Conservation (phyloP, 768 basidiomycete genomes). For the Tylopilus cervinicoccineus region DNA sequence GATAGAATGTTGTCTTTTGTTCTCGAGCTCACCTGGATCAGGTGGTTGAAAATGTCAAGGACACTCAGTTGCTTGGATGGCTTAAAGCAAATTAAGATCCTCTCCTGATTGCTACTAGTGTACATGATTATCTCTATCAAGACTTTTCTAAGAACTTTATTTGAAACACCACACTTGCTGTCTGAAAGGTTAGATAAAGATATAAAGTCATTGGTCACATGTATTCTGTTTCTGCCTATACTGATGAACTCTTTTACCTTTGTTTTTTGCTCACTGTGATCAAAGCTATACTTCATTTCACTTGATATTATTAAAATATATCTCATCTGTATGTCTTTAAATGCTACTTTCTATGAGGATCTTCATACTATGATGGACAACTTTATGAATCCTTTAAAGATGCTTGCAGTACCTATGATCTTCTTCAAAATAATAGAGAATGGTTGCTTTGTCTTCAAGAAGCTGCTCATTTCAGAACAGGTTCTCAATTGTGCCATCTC, state of each 20-base stretch:
- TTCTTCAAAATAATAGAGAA: conserved; percentile 47
- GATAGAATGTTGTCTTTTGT: too few species aligned
- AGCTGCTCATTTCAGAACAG: conserved; percentile 18
- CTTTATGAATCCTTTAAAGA: conserved; percentile 33
- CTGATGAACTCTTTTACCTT: conserved; percentile 40
- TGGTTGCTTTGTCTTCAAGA: conserved; percentile 41
- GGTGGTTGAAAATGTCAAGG: too few species aligned
- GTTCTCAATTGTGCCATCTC: neutral
- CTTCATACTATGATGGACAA: conserved; percentile 5
- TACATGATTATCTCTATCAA: neutral
- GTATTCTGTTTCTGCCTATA: conserved; percentile 14
- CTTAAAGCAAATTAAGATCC: too few species aligned
- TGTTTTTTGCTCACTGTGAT: conserved; percentile 36
- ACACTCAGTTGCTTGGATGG: too few species aligned
- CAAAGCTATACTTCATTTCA: conserved; percentile 4
- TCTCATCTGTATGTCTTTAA: too few species aligned
- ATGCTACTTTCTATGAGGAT: conserved; percentile 1
- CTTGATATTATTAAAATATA: fast-evolving
- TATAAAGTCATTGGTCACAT: conserved; percentile 15
- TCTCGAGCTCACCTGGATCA: too few species aligned
- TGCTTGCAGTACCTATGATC: conserved; percentile 39
- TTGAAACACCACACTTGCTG: conserved; percentile 13
- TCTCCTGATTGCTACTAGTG: neutral
- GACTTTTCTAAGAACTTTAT: conserved; percentile 17
- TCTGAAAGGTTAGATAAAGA: conserved; percentile 29